Conservation (phyloP, 2,329 filamentous ascomycete species). For the Exophiala spinifera region DNA sequence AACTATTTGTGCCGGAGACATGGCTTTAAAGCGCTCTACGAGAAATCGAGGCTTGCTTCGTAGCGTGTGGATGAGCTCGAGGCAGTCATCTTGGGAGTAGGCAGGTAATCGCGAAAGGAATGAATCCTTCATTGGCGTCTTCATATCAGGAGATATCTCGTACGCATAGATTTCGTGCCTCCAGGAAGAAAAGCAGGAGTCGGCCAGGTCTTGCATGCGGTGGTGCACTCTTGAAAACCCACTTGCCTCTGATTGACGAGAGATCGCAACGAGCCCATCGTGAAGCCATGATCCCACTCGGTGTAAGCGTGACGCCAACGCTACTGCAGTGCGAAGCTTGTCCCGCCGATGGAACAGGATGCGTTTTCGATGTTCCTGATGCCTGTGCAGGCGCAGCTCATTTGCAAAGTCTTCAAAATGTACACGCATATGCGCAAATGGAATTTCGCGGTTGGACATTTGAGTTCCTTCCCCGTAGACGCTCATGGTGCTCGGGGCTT, state of each 20-base stretch:
- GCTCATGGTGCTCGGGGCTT: background rate
- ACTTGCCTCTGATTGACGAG: slow-evolving; percentile 45
- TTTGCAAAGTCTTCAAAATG: slow-evolving; percentile 46
- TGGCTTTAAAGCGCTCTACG: slow-evolving; percentile 72
- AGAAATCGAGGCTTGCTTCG: slow-evolving; percentile 85
- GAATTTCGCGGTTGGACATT: slow-evolving; percentile 14
- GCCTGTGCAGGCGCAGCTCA: slow-evolving; percentile 41
- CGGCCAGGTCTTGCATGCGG: slow-evolving; percentile 43
- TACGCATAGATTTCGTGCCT: slow-evolving; percentile 35
- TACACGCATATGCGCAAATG: slow-evolving; percentile 30
- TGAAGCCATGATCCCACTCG: slow-evolving; percentile 42
- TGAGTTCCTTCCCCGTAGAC: background rate
- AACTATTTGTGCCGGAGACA: slow-evolving; percentile 73
- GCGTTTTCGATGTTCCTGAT: slow-evolving; percentile 42
- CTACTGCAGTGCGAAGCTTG: slow-evolving; percentile 43
- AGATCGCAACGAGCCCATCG: slow-evolving; percentile 44
- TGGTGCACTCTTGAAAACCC: slow-evolving; percentile 46
- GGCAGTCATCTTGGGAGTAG: slow-evolving; percentile 69
- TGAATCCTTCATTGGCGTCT: slow-evolving; percentile 29
- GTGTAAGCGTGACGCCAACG: slow-evolving; percentile 42
- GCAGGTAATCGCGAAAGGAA: slow-evolving; percentile 66
- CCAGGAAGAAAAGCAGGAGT: slow-evolving; percentile 38
- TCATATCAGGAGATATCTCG: slow-evolving; percentile 29
- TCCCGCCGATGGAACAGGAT: slow-evolving; percentile 40
- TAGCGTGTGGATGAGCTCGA: slow-evolving; percentile 76